Percentiles rank a stretch among this genome's conserved stretches.
These are phyloP conservation scores for Parasarocladium wereldwijsianum DNA, from an alignment of 2,329 filamentous ascomycete genomes.

Conservation along the genomic window DNA sequence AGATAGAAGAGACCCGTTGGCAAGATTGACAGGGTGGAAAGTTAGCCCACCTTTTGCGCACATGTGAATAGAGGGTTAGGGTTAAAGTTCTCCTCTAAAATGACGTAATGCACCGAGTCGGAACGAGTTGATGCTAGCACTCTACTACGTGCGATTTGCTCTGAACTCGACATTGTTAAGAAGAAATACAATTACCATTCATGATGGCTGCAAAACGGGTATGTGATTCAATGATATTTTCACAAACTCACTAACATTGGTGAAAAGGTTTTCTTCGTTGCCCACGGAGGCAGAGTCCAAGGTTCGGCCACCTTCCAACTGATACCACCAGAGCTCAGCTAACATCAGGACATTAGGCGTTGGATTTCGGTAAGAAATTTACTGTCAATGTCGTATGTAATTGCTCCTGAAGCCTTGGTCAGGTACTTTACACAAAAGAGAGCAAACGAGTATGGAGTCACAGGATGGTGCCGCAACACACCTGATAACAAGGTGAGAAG, in stretches of 20 bases:
- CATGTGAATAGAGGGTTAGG: no score
- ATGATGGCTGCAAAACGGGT: constrained; percentile 1
- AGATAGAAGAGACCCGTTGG: no score
- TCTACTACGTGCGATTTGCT: no score
- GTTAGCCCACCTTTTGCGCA: no score
- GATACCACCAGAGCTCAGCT: constrained; percentile 6
- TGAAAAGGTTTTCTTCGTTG: constrained; percentile 43
- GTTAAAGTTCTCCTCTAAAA: no score
- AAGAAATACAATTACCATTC: no score
- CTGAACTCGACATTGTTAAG: no score
- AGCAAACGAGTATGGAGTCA: constrained; percentile 33
- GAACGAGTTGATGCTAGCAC: no score
- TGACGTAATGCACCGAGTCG: no score
- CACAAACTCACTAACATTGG: background rate
- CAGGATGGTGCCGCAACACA: constrained; percentile 49
- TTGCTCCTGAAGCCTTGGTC: background rate
- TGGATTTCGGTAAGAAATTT: constrained; percentile 30
- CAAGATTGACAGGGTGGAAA: no score
- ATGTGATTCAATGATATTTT: background rate
- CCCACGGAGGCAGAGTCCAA: constrained; percentile 52
- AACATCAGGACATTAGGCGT: constrained; percentile 29
- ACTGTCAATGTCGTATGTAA: background rate
- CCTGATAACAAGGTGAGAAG: constrained; percentile 34
- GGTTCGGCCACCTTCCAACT: constrained; percentile 26
- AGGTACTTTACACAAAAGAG: constrained; percentile 41